These are phyloP conservation scores for Nicotiana otophora DNA, from an alignment of 257 asterid genomes.

Conservation along the genomic window DNA sequence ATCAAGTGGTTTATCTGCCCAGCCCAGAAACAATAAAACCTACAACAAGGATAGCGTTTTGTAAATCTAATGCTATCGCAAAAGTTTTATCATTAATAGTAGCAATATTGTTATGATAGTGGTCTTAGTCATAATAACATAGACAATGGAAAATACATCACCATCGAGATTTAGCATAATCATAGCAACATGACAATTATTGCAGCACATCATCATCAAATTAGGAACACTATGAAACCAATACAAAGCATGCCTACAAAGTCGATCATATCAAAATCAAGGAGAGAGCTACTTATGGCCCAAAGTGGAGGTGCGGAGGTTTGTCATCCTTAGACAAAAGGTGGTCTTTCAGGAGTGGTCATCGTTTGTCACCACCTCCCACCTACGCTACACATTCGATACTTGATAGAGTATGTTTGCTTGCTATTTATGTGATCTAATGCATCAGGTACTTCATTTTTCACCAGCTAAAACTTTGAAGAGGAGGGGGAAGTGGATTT, in stretches of 20 bases:
- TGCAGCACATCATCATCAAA: not conserved
- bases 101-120: not conserved
- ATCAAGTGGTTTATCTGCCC: not conserved
- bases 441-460: not conserved
- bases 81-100: not conserved
- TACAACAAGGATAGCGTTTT: not conserved
- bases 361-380: not conserved
- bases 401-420: not conserved
- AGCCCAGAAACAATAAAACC: not conserved
- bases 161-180: not conserved
- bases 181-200: not conserved
- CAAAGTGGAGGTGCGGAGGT: not conserved
- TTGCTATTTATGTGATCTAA: not conserved
- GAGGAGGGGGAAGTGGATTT: not conserved
- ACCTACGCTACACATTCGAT: not conserved
- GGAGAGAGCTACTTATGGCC: not conserved
- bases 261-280: not conserved
- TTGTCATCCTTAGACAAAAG: not conserved
- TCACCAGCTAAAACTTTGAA: not conserved
- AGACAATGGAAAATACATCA: not conserved
- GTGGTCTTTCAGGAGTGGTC: not conserved
- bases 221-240: not conserved
- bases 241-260: not conserved
- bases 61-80: not conserved
- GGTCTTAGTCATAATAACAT: not conserved